Conservation (phyloP, 192 early-diverging fungal genomes). For the Glomus cerebriforme region DNA sequence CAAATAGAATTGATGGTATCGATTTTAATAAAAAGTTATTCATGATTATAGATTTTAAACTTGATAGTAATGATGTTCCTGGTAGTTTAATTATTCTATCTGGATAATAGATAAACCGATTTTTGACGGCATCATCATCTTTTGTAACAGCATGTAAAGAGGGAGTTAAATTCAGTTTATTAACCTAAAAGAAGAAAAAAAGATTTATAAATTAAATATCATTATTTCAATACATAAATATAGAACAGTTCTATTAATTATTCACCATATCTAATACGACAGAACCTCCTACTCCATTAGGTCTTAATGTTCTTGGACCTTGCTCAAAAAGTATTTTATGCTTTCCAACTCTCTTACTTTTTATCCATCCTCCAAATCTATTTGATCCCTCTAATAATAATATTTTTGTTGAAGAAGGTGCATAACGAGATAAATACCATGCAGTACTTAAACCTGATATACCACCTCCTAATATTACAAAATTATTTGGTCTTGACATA, state of each 20-base stretch:
- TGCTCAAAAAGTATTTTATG: slow-evolving; percentile 64
- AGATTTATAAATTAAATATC: not conserved
- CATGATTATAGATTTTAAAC: slow-evolving; percentile 29
- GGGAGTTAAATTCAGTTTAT: slow-evolving; percentile 61
- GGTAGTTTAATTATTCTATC: slow-evolving; percentile 71
- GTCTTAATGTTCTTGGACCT: slow-evolving; percentile 84
- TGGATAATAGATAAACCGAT: slow-evolving; percentile 81
- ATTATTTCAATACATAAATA: not conserved
- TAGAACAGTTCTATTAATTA: not conserved
- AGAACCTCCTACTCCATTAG: slow-evolving; percentile 66
- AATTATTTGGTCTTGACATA: slow-evolving; percentile 2
- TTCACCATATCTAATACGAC: slow-evolving; percentile 77
- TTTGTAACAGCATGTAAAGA: slow-evolving; percentile 62
- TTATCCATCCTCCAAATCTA: slow-evolving; percentile 87
- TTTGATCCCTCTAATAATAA: slow-evolving; percentile 70
- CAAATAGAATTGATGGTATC: slow-evolving; percentile 57
- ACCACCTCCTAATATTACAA: slow-evolving; percentile 90
- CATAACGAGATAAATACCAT: slow-evolving; percentile 66
- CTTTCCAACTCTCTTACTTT: slow-evolving; percentile 56
- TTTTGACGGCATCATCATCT: slow-evolving; percentile 70
- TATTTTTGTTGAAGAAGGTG: slow-evolving; percentile 53
- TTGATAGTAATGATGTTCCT: slow-evolving; percentile 15
- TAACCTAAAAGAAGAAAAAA: slow-evolving; percentile 45
- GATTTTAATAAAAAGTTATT: slow-evolving; percentile 49
- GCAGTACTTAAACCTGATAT: slow-evolving; percentile 87